Evolutionary conservation across 73 alveolate species (phyloP).

Genomic region (Paramecium sonneborni): DNA sequence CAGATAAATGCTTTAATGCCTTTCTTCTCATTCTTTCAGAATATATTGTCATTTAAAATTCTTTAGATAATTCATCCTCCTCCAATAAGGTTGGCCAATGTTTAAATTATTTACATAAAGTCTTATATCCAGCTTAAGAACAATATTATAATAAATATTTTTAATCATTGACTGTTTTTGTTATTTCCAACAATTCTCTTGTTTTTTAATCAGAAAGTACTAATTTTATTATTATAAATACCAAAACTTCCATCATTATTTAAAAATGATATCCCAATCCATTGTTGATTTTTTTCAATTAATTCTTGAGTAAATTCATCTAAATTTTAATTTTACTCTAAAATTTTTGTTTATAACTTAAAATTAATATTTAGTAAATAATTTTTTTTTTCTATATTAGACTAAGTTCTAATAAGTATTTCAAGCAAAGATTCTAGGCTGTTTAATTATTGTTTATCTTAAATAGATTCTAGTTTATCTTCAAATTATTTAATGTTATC

Average conservation of each 20-base stretch:
- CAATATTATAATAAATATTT: not conserved
- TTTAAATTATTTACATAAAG: not conserved
- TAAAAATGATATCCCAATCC: not conserved
- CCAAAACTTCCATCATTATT: not conserved
- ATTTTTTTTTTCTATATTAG: not conserved
- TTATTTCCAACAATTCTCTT: not conserved
- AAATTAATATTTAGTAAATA: not conserved
- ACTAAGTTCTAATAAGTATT: not conserved
- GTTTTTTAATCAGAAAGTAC: not conserved
- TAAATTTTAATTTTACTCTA: not conserved
- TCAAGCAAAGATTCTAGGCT: not conserved
- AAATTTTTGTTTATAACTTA: not conserved
- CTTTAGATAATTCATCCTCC: not conserved
- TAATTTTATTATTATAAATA: not conserved
- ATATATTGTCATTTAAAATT: not conserved
- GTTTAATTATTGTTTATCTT: not conserved
- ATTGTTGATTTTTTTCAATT: not conserved
- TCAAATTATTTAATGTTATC: not conserved
- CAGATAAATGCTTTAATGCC: not conserved
- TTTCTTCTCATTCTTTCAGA: conserved; percentile 22
- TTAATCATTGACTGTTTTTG: not conserved
- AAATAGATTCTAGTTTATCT: not conserved
- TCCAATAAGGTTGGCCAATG: not conserved
- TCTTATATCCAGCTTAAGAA: not conserved
- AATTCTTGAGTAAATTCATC: not conserved